These are phyloP conservation scores for Marvania coccoides DNA, from an alignment of 139 green algal species.

Conservation along the genomic window DNA sequence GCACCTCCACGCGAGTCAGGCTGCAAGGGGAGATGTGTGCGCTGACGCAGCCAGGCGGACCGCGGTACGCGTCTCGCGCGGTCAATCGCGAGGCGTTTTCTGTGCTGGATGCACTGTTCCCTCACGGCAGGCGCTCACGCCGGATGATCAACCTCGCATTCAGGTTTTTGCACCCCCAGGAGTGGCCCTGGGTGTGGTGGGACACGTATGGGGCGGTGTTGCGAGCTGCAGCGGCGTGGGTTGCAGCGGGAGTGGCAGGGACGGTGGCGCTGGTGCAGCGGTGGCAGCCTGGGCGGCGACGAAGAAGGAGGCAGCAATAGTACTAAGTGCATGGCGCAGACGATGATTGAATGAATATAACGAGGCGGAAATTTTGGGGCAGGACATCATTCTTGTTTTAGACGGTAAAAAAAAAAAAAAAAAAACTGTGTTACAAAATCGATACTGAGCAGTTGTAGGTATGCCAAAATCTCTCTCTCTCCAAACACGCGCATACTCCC, in stretches of 20 bases:
- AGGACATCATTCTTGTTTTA: neutral
- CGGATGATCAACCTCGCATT: constrained; percentile 47
- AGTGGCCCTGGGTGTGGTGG: constrained; percentile 38
- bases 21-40: constrained; percentile 60
- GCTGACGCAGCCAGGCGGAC: constrained; percentile 57
- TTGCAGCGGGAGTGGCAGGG: too few relatives aligned
- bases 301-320: too few relatives aligned
- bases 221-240: too few relatives aligned
- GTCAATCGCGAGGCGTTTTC: constrained; percentile 42
- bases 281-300: too few relatives aligned
- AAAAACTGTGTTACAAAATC: too few relatives aligned
- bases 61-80: constrained; percentile 52
- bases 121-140: constrained; percentile 40
- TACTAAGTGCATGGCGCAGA: too few relatives aligned
- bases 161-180: constrained; percentile 47
- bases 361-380: too few relatives aligned
- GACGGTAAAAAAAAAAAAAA: constrained; percentile 5
- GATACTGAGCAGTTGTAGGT: too few relatives aligned
- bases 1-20: constrained; percentile 40
- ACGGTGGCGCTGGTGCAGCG: too few relatives aligned
- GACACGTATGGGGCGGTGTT: constrained; percentile 11
- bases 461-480: too few relatives aligned
- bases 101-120: constrained; percentile 59
- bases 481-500: too few relatives aligned
- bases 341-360: too few relatives aligned